Evolutionary conservation across 768 basidiomycete genomes (phyloP), one percentile per base, ranked within the genome.

Genomic region (Thelephora aurantiotincta): DNA sequence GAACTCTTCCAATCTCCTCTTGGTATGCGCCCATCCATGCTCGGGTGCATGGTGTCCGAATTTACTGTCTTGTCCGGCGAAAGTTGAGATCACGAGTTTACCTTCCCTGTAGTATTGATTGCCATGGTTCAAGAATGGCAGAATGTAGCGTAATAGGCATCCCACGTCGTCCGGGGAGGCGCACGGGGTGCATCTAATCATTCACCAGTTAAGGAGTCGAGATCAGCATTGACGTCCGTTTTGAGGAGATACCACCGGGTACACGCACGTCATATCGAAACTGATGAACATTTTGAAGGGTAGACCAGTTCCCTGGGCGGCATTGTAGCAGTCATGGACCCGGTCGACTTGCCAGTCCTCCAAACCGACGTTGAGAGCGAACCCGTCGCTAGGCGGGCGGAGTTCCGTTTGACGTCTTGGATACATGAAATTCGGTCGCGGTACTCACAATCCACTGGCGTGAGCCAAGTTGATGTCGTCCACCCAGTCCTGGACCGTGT

Each of bases 301-400:
- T 22, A 22, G 22, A 34, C 48, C 50, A 2, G 50, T 49, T 20
- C 70, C 69, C 44, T 71, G 65, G 3, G 81, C 80, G 30, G 80
- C 77, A 38, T 68, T 57, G 57, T 76, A 85, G 36, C 54, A 55
- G 16, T 53, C 54, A 1, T 35, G 16, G 2, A 58, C 55, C 2
- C 58, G 52, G 5, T 45, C 48, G 18, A 33, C 46, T 37, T 60
- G 60, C 60, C 59, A 61, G 5, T 53, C 47, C 33, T 61, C 60
- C 1, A 33, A 23, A 2, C 60, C 60, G 2, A 60, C 46, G 20
- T 61, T 60, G 11, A 61, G 50, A 11, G 52, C 56, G 30, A 57
- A 58, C 2, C 48, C 57, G 26, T 58, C 57, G 34, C 57, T 58
- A 11, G 33, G 19, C 18, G 6, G n/a, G 33, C 22, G 14, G 18